Base-by-base conservation (phyloP, 257 asterid species). In the Vinca minor region DNA sequence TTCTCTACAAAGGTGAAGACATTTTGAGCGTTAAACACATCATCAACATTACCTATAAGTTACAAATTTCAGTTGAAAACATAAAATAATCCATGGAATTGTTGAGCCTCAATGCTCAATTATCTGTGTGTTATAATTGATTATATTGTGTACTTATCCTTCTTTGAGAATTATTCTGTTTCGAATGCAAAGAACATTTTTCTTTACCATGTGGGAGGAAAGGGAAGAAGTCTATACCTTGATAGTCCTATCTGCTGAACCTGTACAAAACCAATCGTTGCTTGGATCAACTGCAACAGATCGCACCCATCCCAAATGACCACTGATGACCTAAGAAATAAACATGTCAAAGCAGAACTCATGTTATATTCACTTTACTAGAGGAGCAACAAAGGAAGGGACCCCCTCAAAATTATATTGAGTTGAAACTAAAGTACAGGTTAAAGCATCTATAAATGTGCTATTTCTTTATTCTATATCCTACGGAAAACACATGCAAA, bases 251-350 rank as follows among this genome's bases (percentile, higher is more conserved):
- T 91, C 96, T 63, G 98, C 98, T 70, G 95, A 88, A 68, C 95
- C 95, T 0, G 98, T 88, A 79, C 94, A 88, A 77, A 88, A 91
- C 96, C 96, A 91, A 35, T 58, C 53, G 68, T 91, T 91, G 66
- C 98, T 91, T 36, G 96, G 96, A 83, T 88, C 98, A 79, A 91
- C 79, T 32, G 98, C 95, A 74, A 91, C 91, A 20, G 94, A 91
- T 65, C 98, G 83, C 76, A 91, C 98, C 98, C 96, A 88, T 28
- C 81, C 81, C 69, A 71, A 64, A 59, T 93, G 99, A 68, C 97
- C 99, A 72, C 97, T 87, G 69, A 89, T 92, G 76, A 92, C 98
- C 98, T 89, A 65, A 77, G 67, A 60, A 62, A 50, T 42, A 38
- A 52, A 62, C 26, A 55, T 31, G 42, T 59, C 52, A 64, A 49